These are phyloP conservation scores for Rhodosporidiobolus odoratus DNA, from an alignment of 768 basidiomycete genomes.

Conservation along the genomic window DNA sequence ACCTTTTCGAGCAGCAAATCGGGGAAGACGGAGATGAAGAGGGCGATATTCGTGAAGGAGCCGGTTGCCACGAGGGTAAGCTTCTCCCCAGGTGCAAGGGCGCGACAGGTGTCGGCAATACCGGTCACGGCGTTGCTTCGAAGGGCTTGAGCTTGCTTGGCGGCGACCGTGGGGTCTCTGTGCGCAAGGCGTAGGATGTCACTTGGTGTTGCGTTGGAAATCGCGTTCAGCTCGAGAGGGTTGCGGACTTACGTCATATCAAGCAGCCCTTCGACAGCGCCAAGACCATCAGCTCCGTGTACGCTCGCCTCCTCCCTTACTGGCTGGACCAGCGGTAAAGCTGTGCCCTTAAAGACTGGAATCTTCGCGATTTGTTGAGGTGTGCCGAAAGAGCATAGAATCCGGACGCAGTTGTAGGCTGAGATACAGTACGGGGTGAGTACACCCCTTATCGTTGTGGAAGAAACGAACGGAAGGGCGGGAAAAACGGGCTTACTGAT, in stretches of 20 bases:
- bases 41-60: conserved; percentile 75
- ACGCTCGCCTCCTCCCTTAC: conserved; percentile 49
- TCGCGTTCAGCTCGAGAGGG: no score
- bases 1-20: conserved; percentile 54
- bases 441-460: background rate
- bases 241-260: background rate
- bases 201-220: no score
- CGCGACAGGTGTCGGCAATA: conserved; percentile 49
- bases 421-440: background rate
- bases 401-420: conserved; percentile 67
- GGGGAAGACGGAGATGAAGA: conserved; percentile 58
- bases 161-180: conserved; percentile 46
- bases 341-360: conserved; percentile 59
- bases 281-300: conserved; percentile 74
- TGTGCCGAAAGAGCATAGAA: conserved; percentile 69
- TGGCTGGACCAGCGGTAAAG: conserved; percentile 41
- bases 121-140: conserved; percentile 55
- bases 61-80: conserved; percentile 69
- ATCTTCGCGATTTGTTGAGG: conserved; percentile 57
- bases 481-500: conserved; percentile 44
- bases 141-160: conserved; percentile 44
- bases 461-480: background rate
- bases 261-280: conserved; percentile 70
- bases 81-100: conserved; percentile 52
- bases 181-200: background rate